Percentiles rank a stretch among this genome's conserved stretches.
Evolutionary conservation across 441 rosid genomes (phyloP).

Genomic region (Erysimum cheiri): DNA sequence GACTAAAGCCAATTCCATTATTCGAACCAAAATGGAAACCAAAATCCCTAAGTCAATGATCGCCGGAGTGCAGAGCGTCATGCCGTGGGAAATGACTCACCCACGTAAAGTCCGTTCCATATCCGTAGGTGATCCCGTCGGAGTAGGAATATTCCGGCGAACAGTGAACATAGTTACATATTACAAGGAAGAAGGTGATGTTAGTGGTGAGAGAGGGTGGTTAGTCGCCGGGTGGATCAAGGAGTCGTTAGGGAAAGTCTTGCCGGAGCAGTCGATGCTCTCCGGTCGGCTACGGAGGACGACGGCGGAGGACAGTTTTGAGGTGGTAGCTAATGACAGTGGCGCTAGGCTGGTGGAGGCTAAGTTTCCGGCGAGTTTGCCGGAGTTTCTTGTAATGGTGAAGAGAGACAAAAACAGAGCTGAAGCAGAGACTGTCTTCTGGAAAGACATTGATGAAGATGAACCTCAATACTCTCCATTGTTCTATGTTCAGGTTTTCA

Average conservation of each 20-base stretch:
- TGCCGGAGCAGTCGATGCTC: slow-evolving; percentile 60
- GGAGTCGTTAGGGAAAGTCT: slow-evolving; percentile 65
- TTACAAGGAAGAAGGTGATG: slow-evolving; percentile 47
- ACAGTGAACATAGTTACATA: slow-evolving; percentile 58
- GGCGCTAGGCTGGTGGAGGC: slow-evolving; percentile 76
- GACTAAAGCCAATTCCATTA: slow-evolving; percentile 16
- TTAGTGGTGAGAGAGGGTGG: slow-evolving; percentile 62
- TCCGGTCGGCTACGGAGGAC: slow-evolving; percentile 55
- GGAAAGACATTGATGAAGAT: slow-evolving; percentile 73
- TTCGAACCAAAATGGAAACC: slow-evolving; percentile 39
- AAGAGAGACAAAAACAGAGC: slow-evolving; percentile 47
- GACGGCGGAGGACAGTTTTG: slow-evolving; percentile 51
- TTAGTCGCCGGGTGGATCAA: slow-evolving; percentile 65
- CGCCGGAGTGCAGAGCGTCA: slow-evolving; percentile 54
- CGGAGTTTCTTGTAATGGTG: slow-evolving; percentile 55
- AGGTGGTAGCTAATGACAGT: slow-evolving; percentile 72
- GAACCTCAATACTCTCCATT: slow-evolving; percentile 75
- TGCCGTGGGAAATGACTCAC: slow-evolving; percentile 54
- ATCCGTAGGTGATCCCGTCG: slow-evolving; percentile 41
- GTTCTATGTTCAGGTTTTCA: slow-evolving; percentile 64
- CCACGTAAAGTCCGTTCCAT: slow-evolving; percentile 54
- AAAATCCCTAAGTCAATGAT: slow-evolving; percentile 42
- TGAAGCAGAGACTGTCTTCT: slow-evolving; percentile 63
- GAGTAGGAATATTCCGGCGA: slow-evolving; percentile 49
- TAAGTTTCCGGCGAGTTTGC: slow-evolving; percentile 46